A percentile compares a stretch with the other conserved stretches of the same genome.
phyloP scores from a whole-genome alignment of 345 rosid genomes.

The Adansonia digitata region DNA sequence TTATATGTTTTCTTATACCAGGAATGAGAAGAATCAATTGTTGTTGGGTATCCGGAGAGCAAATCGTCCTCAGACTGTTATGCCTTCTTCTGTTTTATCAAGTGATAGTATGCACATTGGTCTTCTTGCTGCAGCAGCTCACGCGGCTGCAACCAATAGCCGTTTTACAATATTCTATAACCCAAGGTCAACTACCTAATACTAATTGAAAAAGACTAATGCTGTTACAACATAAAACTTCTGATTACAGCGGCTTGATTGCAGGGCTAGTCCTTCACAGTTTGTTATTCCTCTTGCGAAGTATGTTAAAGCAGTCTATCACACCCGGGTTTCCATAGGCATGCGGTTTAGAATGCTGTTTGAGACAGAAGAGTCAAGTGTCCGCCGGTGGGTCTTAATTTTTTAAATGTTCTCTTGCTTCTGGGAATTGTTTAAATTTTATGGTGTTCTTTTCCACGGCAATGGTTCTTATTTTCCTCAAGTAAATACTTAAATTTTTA shows the following conservation, averaged over 20 bases:
- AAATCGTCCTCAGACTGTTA: slow-evolving; percentile 72
- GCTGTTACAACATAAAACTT: background rate
- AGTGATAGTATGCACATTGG: slow-evolving; percentile 99
- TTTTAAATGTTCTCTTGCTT: background rate
- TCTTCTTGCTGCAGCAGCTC: slow-evolving; percentile 95
- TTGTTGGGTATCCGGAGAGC: slow-evolving; percentile 80
- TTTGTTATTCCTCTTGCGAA: slow-evolving; percentile 58
- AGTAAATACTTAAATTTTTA: background rate
- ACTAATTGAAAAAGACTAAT: background rate
- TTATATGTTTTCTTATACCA: slow-evolving; percentile 12
- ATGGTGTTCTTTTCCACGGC: background rate
- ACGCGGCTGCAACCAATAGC: slow-evolving; percentile 92
- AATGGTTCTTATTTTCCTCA: background rate
- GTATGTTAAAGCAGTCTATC: slow-evolving; percentile 47
- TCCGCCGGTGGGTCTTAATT: slow-evolving; percentile 39
- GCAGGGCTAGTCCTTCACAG: slow-evolving; percentile 61
- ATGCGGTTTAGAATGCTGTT: slow-evolving; percentile 66
- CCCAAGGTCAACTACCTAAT: slow-evolving; percentile 49
- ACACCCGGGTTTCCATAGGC: slow-evolving; percentile 52
- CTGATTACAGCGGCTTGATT: slow-evolving; percentile 13
- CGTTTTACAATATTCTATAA: slow-evolving; percentile 87
- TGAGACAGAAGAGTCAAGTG: slow-evolving; percentile 64
- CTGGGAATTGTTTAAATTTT: background rate
- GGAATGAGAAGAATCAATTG: slow-evolving; percentile 89
- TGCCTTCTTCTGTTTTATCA: slow-evolving; percentile 85